Base-by-base conservation (phyloP, 2,329 filamentous ascomycete species). In the Purpureocillium lavendulum region DNA sequence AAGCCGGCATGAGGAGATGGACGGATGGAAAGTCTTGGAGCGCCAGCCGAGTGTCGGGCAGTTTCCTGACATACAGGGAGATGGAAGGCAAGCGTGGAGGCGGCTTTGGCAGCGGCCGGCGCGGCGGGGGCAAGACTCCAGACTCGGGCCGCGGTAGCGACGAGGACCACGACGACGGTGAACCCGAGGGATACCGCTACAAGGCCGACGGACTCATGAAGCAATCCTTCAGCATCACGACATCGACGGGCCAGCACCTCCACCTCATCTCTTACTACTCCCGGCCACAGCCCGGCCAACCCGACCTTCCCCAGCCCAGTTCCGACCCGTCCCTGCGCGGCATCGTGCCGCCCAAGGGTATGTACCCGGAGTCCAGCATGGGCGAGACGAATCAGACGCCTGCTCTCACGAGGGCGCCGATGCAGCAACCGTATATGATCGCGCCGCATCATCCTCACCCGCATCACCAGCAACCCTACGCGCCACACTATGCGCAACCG, bases 21-120 rank as follows among this genome's bases (percentile, higher is more conserved):
- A 98, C 92, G 1, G 92, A 98, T 54, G 92, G 92, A 41, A 98
- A 98, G 62, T 97, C 90, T 29, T 98, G 92, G 92, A 97, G 90
- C 57, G 92, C 92, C 28, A 97, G 90, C 65, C 80, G 92, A 46
- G 92, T 98, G 1, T 97, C 90, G 0, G 92, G 92, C 38, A 97
- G 92, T 67, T 98, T 98, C 60, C 65, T 98, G 44, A 97, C 92
- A 7, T 98, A 98, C 58, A 77, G 92, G 30, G 92, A 98, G 59
- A 98, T 98, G 92, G 92, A 98, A 64, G 92, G 92, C 61, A 97
- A 97, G 71, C 77, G 92, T 46, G 89, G 89, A 39, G 87, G 87
- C 43, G 77, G 74, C 47, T 89, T 88, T 56, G 71, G 77, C 28
- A 71, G 59, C 62, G 57, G 69, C 55, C 65, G 70, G 68, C 65